Conservation (phyloP, 108 stramenopile species). For the Cyclotella atomus region DNA sequence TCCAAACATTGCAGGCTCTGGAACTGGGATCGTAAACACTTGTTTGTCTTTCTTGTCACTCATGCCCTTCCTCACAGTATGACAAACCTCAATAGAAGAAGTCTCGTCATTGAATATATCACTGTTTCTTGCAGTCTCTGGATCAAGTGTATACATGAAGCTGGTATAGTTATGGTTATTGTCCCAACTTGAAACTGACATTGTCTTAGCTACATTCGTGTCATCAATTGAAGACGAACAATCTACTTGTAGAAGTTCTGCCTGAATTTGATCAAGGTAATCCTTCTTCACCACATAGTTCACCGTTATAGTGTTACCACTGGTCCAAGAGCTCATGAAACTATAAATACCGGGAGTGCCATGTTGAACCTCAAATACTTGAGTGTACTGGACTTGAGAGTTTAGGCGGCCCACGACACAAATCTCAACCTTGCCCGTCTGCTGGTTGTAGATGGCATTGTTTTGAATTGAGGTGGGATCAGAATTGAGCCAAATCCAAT, state of each 20-base stretch:
- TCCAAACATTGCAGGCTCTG: not conserved
- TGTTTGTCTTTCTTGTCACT: not conserved
- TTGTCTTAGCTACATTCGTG: not conserved
- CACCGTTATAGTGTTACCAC: not conserved
- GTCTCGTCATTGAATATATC: not conserved
- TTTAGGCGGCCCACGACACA: not conserved
- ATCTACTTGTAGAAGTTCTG: not conserved
- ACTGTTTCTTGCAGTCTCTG: slow-evolving; percentile 1
- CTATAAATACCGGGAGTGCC: not conserved
- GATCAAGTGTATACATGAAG: slow-evolving; percentile 1
- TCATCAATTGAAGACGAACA: not conserved
- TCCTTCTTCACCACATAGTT: not conserved
- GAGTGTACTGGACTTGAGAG: not conserved
- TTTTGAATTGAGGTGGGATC: not conserved
- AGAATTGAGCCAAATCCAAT: not conserved
- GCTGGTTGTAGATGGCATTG: not conserved
- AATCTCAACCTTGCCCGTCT: not conserved
- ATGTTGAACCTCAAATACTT: not conserved
- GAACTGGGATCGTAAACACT: not conserved
- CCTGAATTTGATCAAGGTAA: not conserved
- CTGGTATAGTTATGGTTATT: not conserved
- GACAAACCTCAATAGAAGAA: slow-evolving; percentile 1
- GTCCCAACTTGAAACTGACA: not conserved
- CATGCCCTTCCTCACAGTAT: not conserved
- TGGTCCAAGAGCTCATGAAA: not conserved